phyloP scores from a whole-genome alignment of 2,329 filamentous ascomycete genomes.

The Ophiostoma sp. region DNA sequence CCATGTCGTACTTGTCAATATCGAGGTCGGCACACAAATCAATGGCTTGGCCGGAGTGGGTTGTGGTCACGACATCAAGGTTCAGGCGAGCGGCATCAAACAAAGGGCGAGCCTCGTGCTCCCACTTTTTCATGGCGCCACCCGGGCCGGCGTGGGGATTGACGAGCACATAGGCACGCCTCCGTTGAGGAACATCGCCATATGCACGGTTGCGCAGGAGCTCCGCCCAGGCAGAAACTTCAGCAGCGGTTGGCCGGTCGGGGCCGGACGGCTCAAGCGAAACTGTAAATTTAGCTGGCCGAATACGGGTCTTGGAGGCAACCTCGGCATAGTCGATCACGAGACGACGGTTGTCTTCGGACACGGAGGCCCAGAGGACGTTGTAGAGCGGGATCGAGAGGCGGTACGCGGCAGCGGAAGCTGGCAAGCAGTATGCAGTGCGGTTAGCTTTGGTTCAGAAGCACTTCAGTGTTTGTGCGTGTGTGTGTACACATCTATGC shows the following conservation, averaged over 20 bases:
- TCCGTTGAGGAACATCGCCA: slow-evolving; percentile 62
- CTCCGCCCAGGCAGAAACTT: slow-evolving; percentile 60
- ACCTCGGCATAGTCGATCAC: slow-evolving; percentile 71
- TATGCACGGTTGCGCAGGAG: slow-evolving; percentile 72
- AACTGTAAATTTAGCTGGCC: slow-evolving; percentile 49
- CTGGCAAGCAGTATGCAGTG: background rate
- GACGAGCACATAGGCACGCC: slow-evolving; percentile 82
- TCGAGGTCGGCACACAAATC: slow-evolving; percentile 76
- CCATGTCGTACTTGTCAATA: slow-evolving; percentile 76
- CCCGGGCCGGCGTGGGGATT: slow-evolving; percentile 92
- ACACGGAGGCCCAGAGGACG: slow-evolving; percentile 74
- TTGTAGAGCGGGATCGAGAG: slow-evolving; percentile 71
- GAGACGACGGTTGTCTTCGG: slow-evolving; percentile 53
- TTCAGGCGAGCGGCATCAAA: slow-evolving; percentile 78
- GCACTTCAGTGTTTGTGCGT: background rate
- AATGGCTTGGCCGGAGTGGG: slow-evolving; percentile 71
- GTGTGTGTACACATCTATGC: background rate
- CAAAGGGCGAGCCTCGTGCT: slow-evolving; percentile 74
- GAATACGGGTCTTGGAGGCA: slow-evolving; percentile 59
- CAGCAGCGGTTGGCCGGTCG: slow-evolving; percentile 41
- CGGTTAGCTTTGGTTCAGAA: background rate
- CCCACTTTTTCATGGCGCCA: slow-evolving; percentile 69
- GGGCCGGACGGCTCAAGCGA: slow-evolving; percentile 27
- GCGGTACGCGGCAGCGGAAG: slow-evolving; percentile 17
- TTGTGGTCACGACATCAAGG: slow-evolving; percentile 72